phyloP scores from a whole-genome alignment of 345 rosid species.

The Bruguiera parviflora region DNA sequence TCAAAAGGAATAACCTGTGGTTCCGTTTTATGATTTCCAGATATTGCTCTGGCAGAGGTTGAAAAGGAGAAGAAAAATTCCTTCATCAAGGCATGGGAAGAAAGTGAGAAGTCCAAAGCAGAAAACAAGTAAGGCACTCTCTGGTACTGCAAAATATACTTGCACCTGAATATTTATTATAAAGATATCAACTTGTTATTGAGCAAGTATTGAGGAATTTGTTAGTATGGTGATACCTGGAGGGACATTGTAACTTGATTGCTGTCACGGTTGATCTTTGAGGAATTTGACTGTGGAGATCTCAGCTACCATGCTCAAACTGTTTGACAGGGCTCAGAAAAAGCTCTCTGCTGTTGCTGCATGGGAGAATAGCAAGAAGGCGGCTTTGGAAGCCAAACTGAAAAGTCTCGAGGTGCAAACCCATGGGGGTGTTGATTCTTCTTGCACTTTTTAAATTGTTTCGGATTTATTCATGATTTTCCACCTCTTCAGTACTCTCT shows the following conservation, averaged over 20 bases:
- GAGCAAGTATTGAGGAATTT: too few relatives aligned
- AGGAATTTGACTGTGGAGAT: not conserved
- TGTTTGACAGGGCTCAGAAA: conserved; percentile 71
- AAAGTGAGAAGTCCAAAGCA: conserved; percentile 71
- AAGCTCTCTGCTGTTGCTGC: conserved; percentile 58
- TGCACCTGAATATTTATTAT: not conserved
- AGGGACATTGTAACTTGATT: too few relatives aligned
- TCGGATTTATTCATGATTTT: not conserved
- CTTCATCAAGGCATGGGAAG: conserved; percentile 90
- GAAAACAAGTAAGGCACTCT: conserved; percentile 63
- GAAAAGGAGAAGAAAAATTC: conserved; percentile 66
- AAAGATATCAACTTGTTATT: too few relatives aligned
- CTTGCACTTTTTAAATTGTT: not conserved
- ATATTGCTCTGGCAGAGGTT: conserved; percentile 71
- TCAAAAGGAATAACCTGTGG: not conserved
- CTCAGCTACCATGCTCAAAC: not conserved
- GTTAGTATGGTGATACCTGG: too few relatives aligned
- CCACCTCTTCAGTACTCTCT: not conserved
- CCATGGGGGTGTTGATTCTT: not conserved
- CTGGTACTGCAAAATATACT: not conserved
- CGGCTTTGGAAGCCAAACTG: conserved; percentile 67
- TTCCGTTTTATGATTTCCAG: conserved; percentile 37
- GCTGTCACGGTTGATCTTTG: too few relatives aligned
- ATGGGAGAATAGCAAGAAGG: conserved; percentile 90
- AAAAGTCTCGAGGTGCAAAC: conserved; percentile 62